Evolutionary conservation across 352 stramenopile species (phyloP).

Genomic region (Hyaloperonospora arabidopsidis): DNA sequence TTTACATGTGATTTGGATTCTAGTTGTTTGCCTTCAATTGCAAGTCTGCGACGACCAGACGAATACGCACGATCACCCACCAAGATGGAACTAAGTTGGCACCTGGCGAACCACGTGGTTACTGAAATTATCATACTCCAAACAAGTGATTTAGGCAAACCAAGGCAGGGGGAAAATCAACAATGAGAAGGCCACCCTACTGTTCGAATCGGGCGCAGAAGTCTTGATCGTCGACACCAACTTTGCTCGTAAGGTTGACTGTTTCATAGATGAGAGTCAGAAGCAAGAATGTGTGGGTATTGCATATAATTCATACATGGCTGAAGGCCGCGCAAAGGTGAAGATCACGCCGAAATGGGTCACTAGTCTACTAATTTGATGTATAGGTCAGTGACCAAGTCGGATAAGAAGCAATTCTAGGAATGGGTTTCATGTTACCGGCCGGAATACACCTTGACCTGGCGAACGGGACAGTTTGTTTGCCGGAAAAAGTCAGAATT

Average conservation of each 20-base stretch:
- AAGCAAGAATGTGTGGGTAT: not conserved
- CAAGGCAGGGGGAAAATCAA: not conserved
- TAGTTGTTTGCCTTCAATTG: not conserved
- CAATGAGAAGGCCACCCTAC: no score
- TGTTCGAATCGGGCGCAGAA: constrained; percentile 9
- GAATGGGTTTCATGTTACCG: constrained; percentile 19
- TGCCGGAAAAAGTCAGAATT: constrained; percentile 12
- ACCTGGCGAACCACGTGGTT: not conserved
- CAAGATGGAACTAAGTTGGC: no score
- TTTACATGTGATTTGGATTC: no score
- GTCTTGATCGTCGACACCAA: constrained; percentile 16
- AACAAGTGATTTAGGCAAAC: not conserved
- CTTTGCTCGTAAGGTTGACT: constrained; percentile 18
- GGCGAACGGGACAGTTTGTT: constrained; percentile 1
- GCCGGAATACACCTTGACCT: constrained; percentile 5
- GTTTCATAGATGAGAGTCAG: not conserved
- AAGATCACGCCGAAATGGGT: constrained; percentile 12
- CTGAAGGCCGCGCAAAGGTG: constrained; percentile 4
- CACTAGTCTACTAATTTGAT: constrained; percentile 10
- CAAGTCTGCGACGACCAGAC: not conserved
- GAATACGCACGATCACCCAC: no score
- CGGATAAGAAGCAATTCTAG: constrained; percentile 11
- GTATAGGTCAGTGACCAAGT: constrained; percentile 11
- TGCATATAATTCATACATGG: not conserved
- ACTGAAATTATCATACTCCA: not conserved